These are phyloP conservation scores for Paracoccidioides lutzii DNA, from an alignment of 2,329 filamentous ascomycete genomes.

Conservation along the genomic window DNA sequence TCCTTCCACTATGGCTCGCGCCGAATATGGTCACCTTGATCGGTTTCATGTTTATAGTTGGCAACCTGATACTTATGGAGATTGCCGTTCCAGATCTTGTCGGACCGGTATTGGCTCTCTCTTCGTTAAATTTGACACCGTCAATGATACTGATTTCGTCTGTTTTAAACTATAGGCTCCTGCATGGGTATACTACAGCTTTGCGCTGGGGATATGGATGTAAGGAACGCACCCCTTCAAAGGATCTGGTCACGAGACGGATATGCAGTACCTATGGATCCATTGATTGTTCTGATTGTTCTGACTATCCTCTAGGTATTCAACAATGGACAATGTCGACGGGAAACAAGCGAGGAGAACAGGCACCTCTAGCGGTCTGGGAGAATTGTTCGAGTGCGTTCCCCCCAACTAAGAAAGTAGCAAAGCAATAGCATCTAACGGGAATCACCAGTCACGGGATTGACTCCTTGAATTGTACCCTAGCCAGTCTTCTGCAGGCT, in stretches of 20 bases:
- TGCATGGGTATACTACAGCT: conserved; percentile 89
- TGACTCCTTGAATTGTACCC: conserved; percentile 92
- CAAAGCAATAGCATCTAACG: conserved; percentile 13
- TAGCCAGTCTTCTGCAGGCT: conserved; percentile 80
- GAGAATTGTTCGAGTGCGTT: conserved; percentile 79
- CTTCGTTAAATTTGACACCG: neutral
- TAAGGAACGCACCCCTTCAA: conserved; percentile 29
- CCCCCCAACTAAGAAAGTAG: neutral
- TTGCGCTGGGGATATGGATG: conserved; percentile 93
- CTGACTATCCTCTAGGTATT: conserved; percentile 42
- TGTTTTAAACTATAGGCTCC: conserved; percentile 47
- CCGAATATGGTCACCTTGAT: conserved; percentile 95
- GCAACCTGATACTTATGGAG: conserved; percentile 62
- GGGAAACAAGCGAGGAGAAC: conserved; percentile 94
- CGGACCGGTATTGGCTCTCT: conserved; percentile 55
- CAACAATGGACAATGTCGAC: conserved; percentile 97
- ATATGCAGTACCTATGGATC: neutral
- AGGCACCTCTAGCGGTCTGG: conserved; percentile 84
- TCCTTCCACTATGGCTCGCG: conserved; percentile 89
- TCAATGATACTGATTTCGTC: conserved; percentile 7
- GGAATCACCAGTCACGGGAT: conserved; percentile 60
- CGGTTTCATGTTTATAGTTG: conserved; percentile 87
- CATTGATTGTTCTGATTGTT: too few relatives aligned
- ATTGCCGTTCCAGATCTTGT: conserved; percentile 80
- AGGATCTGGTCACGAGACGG: neutral